Conservation (phyloP, 2,329 filamentous ascomycete species). For the Kalaharituber pfeilii region DNA sequence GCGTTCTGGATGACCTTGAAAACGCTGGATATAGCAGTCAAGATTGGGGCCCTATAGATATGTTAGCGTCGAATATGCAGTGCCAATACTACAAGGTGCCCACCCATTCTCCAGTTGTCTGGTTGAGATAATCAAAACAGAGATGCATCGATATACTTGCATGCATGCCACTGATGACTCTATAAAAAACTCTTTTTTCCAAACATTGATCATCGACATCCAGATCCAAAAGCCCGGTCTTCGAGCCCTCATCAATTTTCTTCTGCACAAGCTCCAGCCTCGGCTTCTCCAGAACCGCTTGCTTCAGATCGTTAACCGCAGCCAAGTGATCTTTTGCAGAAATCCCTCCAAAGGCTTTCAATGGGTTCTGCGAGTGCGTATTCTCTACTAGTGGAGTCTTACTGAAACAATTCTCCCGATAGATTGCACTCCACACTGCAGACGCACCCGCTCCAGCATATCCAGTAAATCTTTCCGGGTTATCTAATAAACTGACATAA, state of each 20-base stretch:
- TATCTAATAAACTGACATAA: slow-evolving; percentile 85
- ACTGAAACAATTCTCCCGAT: slow-evolving; percentile 89
- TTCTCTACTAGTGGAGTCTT: slow-evolving; percentile 22
- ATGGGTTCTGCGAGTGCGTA: not conserved
- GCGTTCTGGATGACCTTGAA: slow-evolving; percentile 71
- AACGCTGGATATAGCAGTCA: slow-evolving; percentile 69
- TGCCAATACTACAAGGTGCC: not conserved
- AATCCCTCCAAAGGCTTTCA: not conserved
- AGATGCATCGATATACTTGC: slow-evolving; percentile 91
- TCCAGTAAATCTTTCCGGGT: slow-evolving; percentile 89
- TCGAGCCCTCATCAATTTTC: slow-evolving; percentile 14
- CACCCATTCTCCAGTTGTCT: slow-evolving; percentile 75
- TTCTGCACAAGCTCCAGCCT: not conserved
- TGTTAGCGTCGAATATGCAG: not conserved
- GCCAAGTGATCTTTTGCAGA: slow-evolving; percentile 25
- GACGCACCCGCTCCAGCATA: slow-evolving; percentile 70
- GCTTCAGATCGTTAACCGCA: slow-evolving; percentile 38
- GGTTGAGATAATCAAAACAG: slow-evolving; percentile 91
- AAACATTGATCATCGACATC: slow-evolving; percentile 82
- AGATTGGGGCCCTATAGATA: slow-evolving; percentile 49
- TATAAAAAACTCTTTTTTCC: slow-evolving; percentile 97
- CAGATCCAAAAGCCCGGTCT: slow-evolving; percentile 35
- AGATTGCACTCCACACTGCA: slow-evolving; percentile 93
- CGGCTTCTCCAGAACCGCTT: slow-evolving; percentile 3
- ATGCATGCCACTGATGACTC: slow-evolving; percentile 92